A percentile compares a stretch with the other conserved stretches of the same genome.
These are phyloP conservation scores for Steccherinum ochraceum DNA, from an alignment of 768 basidiomycete genomes.

Conservation along the genomic window DNA sequence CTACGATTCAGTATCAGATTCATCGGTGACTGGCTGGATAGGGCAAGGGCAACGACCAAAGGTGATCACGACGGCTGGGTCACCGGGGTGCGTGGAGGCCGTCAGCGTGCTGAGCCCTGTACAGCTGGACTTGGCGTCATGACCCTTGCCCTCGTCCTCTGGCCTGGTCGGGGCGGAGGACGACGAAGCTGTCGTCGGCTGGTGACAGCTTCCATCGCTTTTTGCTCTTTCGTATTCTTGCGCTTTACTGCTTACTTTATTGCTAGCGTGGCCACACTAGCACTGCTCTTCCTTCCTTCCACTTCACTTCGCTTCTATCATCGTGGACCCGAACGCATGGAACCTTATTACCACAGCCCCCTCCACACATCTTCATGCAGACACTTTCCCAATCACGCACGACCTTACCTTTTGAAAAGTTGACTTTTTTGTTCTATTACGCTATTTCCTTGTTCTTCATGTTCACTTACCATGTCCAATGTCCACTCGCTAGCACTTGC, in stretches of 20 bases:
- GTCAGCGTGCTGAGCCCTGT: neutral
- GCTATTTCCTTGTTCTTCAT: neutral
- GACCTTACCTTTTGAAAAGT: no score
- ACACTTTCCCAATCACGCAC: no score
- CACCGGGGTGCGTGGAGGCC: neutral
- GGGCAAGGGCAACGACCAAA: neutral
- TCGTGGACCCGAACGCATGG: no score
- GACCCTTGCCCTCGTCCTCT: neutral
- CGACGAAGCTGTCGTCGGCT: neutral
- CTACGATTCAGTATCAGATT: neutral
- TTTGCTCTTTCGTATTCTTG: constrained; percentile 3
- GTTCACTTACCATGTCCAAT: neutral
- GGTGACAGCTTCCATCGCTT: no score
- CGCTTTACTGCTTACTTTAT: constrained; percentile 3
- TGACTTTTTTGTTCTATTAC: neutral
- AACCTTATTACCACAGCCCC: neutral
- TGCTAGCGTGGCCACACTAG: neutral
- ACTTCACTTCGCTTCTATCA: neutral
- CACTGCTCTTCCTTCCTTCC: neutral
- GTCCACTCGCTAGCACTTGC: neutral
- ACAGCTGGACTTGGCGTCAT: neutral
- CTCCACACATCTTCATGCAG: no score
- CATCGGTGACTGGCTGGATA: neutral
- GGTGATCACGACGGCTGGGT: neutral
- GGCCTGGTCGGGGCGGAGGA: neutral